phyloP scores from a whole-genome alignment of 805 yeast species.

The Hanseniaspora nectarophila region DNA sequence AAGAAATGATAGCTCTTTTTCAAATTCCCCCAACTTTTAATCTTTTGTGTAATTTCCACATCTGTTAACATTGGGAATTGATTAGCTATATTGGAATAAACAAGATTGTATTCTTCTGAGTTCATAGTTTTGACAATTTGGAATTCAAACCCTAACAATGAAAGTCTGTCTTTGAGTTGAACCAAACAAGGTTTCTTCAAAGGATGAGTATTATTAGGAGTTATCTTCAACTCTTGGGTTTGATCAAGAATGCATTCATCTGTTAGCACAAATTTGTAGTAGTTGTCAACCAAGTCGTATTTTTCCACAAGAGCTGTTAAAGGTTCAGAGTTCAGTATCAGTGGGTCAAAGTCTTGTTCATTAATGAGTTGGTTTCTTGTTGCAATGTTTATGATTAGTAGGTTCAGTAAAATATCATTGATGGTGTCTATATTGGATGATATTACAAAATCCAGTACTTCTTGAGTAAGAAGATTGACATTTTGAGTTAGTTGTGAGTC shows the following conservation, averaged over 20 bases:
- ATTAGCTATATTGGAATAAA: slow-evolving; percentile 2
- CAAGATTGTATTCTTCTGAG: slow-evolving; percentile 1
- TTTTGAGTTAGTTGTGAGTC: neutral
- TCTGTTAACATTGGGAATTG: neutral
- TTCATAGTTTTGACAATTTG: neutral
- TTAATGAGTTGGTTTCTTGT: neutral
- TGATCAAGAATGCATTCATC: slow-evolving; percentile 1
- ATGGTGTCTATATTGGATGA: neutral
- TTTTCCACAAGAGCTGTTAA: neutral
- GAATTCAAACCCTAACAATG: neutral
- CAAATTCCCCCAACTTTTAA: slow-evolving; percentile 6
- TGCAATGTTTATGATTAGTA: neutral
- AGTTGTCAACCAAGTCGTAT: neutral
- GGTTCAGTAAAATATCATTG: neutral
- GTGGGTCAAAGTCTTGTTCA: neutral
- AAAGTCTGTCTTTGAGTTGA: neutral
- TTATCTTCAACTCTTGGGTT: neutral
- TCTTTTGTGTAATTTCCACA: neutral
- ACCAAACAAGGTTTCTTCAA: neutral
- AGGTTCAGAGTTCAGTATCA: neutral
- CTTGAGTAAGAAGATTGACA: neutral
- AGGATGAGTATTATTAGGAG: neutral
- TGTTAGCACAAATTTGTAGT: neutral
- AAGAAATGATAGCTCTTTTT: neutral
- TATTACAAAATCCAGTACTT: neutral